phyloP scores from a whole-genome alignment of 495 filamentous ascomycete genomes.

The Copromyces sp. region DNA sequence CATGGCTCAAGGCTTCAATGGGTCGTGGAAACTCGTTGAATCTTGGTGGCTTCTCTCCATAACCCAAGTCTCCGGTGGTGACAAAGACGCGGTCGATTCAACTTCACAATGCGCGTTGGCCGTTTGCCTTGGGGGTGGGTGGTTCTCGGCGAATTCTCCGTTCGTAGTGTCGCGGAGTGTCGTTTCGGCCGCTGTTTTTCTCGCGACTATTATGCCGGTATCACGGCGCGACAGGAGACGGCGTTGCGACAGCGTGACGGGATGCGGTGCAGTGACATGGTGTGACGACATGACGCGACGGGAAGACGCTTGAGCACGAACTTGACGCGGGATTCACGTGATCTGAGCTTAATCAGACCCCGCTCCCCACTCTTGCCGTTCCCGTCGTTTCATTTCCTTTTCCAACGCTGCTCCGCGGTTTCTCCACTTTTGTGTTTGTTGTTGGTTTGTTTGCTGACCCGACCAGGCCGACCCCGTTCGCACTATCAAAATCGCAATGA shows the following conservation, averaged over 20 bases:
- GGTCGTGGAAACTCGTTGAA: background rate
- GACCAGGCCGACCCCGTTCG: slow-evolving; percentile 1
- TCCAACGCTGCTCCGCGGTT: slow-evolving; percentile 1
- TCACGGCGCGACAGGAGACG: background rate
- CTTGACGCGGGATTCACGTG: slow-evolving; percentile 10
- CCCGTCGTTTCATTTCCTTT: background rate
- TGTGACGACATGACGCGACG: slow-evolving; percentile 5
- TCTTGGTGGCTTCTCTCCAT: background rate
- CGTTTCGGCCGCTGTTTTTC: background rate
- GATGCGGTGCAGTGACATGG: background rate
- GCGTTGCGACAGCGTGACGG: background rate
- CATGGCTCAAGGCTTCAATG: slow-evolving; percentile 17
- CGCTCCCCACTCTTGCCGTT: background rate
- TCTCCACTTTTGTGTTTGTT: slow-evolving; percentile 2
- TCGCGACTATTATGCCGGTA: background rate
- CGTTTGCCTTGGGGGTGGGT: background rate
- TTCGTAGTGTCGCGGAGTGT: background rate
- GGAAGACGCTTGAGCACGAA: slow-evolving; percentile 3
- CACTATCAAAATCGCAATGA: slow-evolving; percentile 8
- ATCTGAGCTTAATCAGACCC: background rate
- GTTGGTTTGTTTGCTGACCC: slow-evolving; percentile 1
- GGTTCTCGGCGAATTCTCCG: background rate
- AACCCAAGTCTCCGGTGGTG: background rate
- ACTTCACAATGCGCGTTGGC: background rate
- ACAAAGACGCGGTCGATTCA: background rate